A percentile compares a stretch with the other conserved stretches of the same genome.
Conservation (phyloP, 2,329 filamentous ascomycete genomes). For the Aplosporella prunicola region DNA sequence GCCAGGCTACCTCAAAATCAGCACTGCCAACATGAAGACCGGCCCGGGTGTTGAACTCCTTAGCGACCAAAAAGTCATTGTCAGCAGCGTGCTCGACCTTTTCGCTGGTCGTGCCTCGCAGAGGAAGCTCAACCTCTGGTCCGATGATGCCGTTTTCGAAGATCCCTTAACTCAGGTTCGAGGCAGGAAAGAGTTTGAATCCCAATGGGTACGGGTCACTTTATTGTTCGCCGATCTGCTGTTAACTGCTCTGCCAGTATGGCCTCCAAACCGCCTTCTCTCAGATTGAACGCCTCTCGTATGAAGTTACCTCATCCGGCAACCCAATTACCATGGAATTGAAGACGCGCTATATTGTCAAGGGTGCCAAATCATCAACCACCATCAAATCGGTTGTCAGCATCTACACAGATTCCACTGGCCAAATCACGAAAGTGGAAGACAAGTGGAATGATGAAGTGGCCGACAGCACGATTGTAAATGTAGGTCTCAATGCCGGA, state of each 20-base stretch:
- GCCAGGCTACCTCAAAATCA: constrained; percentile 34
- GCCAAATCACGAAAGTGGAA: constrained; percentile 43
- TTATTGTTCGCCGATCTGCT: neutral
- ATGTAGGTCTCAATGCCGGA: too few species aligned
- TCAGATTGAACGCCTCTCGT: constrained; percentile 46
- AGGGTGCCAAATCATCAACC: constrained; percentile 44
- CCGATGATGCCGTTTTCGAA: constrained; percentile 46
- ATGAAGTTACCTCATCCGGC: constrained; percentile 44
- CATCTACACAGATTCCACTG: constrained; percentile 34
- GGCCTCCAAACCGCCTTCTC: constrained; percentile 50
- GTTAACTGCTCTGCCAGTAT: constrained; percentile 32
- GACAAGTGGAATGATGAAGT: constrained; percentile 48
- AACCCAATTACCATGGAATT: constrained; percentile 52
- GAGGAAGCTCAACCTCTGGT: constrained; percentile 51
- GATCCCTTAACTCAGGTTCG: constrained; percentile 50
- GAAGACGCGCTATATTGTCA: constrained; percentile 44
- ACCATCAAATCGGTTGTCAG: constrained; percentile 40
- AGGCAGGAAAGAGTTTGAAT: constrained; percentile 44
- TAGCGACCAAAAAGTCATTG: constrained; percentile 43
- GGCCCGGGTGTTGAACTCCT: constrained; percentile 43
- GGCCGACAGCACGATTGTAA: constrained; percentile 40
- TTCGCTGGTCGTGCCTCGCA: constrained; percentile 52
- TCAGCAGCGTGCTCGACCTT: constrained; percentile 52
- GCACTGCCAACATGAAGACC: constrained; percentile 46
- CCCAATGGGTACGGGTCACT: constrained; percentile 37